Conservation (phyloP, 306 rosid genomes). For the Calophaca sinica region DNA sequence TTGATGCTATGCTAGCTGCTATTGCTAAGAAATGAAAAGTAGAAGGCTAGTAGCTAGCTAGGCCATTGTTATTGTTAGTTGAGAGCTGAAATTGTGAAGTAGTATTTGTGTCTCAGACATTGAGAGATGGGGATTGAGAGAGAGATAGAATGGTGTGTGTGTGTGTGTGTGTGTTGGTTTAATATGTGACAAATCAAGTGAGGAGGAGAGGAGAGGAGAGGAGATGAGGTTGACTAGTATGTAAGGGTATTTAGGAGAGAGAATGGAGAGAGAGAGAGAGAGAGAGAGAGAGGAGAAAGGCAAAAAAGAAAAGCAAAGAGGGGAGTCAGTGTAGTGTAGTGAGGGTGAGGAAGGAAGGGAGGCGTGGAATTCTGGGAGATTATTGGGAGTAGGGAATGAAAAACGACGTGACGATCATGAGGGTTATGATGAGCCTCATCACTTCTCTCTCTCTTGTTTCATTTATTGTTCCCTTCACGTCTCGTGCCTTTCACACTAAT, state of each 20-base stretch:
- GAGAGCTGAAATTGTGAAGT: slow-evolving; percentile 51
- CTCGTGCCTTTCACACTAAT: slow-evolving; percentile 85
- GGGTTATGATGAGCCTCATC: slow-evolving; percentile 89
- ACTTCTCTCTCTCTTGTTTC: slow-evolving; percentile 41
- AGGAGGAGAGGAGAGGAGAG: slow-evolving; percentile 31
- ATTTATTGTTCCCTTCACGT: slow-evolving; percentile 66
- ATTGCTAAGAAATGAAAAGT: too few species aligned
- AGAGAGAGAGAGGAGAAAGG: slow-evolving; percentile 35
- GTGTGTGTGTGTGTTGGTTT: slow-evolving; percentile 56
- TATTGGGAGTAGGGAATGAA: slow-evolving; percentile 82
- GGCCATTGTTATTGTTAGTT: background rate
- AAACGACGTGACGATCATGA: slow-evolving; percentile 99
- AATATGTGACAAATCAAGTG: slow-evolving; percentile 60
- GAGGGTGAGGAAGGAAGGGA: slow-evolving; percentile 9
- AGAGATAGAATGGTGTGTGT: slow-evolving; percentile 13
- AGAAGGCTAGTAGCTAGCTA: too few species aligned
- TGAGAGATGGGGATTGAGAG: slow-evolving; percentile 68
- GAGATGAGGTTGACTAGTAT: slow-evolving; percentile 64
- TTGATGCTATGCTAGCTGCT: slow-evolving; percentile 40
- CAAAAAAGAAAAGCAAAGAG: slow-evolving; percentile 24
- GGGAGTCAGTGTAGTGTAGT: slow-evolving; percentile 15
- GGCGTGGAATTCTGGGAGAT: slow-evolving; percentile 96
- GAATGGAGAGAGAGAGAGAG: slow-evolving; percentile 29
- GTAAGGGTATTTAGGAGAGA: slow-evolving; percentile 17
- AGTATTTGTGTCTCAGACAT: slow-evolving; percentile 54